Conservation (phyloP, 495 filamentous ascomycete genomes). For the Neurospora intermedia region DNA sequence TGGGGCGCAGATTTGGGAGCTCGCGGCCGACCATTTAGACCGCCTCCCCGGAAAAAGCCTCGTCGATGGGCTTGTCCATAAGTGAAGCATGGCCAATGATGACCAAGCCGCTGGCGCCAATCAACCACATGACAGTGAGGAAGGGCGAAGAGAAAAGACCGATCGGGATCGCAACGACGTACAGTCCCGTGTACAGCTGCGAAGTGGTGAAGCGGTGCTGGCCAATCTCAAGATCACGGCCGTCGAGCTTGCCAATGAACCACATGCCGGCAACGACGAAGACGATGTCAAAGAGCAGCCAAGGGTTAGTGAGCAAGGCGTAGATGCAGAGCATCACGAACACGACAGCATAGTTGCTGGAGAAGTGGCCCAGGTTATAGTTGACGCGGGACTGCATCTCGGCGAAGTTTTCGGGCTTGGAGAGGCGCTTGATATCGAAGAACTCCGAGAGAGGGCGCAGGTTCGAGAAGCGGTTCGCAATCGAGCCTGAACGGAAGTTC, state of each 20-base stretch:
- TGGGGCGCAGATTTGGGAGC: conserved; percentile 89
- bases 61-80: conserved; percentile 98
- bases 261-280: conserved; percentile 78
- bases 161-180: conserved; percentile 71
- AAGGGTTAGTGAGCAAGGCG: conserved; percentile 72
- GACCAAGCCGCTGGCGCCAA: conserved; percentile 82
- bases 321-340: conserved; percentile 95
- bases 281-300: conserved; percentile 82
- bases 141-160: conserved; percentile 75
- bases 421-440: conserved; percentile 87
- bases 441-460: conserved; percentile 87
- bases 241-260: conserved; percentile 77
- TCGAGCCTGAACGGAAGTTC: conserved; percentile 62
- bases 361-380: conserved; percentile 95
- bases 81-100: conserved; percentile 91
- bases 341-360: conserved; percentile 92
- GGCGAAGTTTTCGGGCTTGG: conserved; percentile 81
- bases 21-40: conserved; percentile 99
- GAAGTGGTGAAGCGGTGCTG: conserved; percentile 74
- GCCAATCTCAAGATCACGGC: conserved; percentile 79
- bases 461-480: conserved; percentile 80
- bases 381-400: conserved; percentile 91
- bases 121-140: conserved; percentile 77
- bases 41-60: conserved; percentile 99
- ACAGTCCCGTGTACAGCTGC: conserved; percentile 84